Base-by-base conservation (phyloP, 495 filamentous ascomycete genomes). In the Darksidea phi region DNA sequence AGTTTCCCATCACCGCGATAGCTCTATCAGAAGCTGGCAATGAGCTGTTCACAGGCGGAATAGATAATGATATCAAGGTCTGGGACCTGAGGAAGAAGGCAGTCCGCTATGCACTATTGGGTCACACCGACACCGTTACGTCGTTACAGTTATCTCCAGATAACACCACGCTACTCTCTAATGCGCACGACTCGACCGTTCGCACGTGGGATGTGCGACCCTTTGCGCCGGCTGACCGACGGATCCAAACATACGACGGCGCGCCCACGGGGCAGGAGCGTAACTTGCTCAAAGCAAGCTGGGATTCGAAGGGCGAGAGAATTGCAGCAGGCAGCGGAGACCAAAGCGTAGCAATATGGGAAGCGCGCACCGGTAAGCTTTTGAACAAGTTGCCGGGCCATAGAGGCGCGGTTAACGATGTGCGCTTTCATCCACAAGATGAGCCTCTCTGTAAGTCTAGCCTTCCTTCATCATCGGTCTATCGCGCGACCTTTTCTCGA, bases 161-260 rank as follows among this genome's bases (percentile, higher is more conserved):
- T 67, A 88, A 90, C 5, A 91, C 96, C 69, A 85, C 88, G 12
- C 79, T 99, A 23, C 78, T 97, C 3, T 97, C 94, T 13, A 92
- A 95, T 67, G 89, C 90, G 2, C 91, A 96, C 75, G 94, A 99
- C 70, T 90, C 87, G 12, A 94, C 93, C 0, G 94, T 91, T 13
- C 82, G 89, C 59, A 96, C 91, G 21, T 99, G 94, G 95, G 92
- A 99, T 72, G 89, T 99, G 42, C 82, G 91, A 58, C 92, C 95
- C 2, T 99, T 97, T 71, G 93, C 95, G 1, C 90, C 94, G 0
- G 80, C 84, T 0, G 89, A 96, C 69, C 81, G 94, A 54, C 86
- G 90, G 48, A 79, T 97, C 54, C 84, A 80, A 48, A 91, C 89
- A 0, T 97, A 89, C 70, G 91, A 96, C 63, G 94, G 95, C 1